These are phyloP conservation scores for Paraconiothyrium brasiliense DNA, from an alignment of 2,329 filamentous ascomycete species.

Conservation along the genomic window DNA sequence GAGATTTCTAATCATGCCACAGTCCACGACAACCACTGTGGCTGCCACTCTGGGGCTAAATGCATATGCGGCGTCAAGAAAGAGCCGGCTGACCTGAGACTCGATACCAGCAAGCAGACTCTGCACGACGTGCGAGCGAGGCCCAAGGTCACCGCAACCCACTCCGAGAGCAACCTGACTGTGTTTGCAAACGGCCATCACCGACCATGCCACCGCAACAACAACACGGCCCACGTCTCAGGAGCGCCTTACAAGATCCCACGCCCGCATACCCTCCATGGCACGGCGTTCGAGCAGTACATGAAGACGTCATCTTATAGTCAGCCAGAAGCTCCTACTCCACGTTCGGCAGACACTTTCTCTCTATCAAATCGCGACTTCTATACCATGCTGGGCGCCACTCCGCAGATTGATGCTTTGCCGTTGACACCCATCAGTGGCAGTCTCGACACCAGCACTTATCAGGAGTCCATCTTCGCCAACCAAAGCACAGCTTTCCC, in stretches of 20 bases:
- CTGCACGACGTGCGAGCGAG: conserved; percentile 60
- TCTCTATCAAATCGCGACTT: conserved; percentile 50
- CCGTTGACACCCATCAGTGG: conserved; percentile 39
- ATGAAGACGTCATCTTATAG: conserved; percentile 35
- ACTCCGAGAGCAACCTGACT: conserved; percentile 68
- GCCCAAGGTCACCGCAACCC: conserved; percentile 65
- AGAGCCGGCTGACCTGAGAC: conserved; percentile 59
- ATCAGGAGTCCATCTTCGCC: conserved; percentile 41
- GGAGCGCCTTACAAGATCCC: conserved; percentile 71
- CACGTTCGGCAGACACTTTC: conserved; percentile 47
- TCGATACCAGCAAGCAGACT: conserved; percentile 56
- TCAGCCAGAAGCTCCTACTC: conserved; percentile 32
- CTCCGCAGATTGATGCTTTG: conserved; percentile 37
- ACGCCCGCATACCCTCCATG: conserved; percentile 50
- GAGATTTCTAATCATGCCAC: conserved; percentile 42
- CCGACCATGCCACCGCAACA: conserved; percentile 71
- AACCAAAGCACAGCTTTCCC: conserved; percentile 33
- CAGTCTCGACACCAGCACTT: conserved; percentile 40
- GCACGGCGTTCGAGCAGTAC: conserved; percentile 41
- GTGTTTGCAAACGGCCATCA: conserved; percentile 72
- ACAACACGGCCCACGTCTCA: conserved; percentile 70
- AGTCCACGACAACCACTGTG: conserved; percentile 55
- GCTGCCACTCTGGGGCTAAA: conserved; percentile 67
- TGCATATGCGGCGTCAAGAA: conserved; percentile 70
- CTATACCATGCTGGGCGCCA: conserved; percentile 47